phyloP scores from a whole-genome alignment of 2,329 filamentous ascomycete genomes.

The Stromatinia cepivora region DNA sequence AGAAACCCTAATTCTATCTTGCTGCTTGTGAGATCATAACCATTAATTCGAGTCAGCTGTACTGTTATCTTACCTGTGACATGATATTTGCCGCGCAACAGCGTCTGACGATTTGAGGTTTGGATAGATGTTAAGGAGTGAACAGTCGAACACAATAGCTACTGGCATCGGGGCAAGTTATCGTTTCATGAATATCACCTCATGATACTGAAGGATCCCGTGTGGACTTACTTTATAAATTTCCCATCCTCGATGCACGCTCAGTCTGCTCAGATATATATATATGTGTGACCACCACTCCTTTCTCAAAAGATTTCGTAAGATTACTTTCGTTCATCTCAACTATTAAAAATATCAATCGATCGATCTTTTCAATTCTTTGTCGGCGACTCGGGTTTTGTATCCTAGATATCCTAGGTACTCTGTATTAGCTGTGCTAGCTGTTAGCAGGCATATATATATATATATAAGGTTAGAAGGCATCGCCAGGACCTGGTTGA shows the following conservation, averaged over 20 bases:
- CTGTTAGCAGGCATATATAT: too few relatives aligned
- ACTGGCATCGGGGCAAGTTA: not conserved
- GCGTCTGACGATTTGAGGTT: not conserved
- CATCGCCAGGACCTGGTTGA: not conserved
- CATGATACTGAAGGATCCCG: not conserved
- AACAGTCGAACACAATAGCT: not conserved
- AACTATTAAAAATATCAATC: not conserved
- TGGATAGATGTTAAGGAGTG: not conserved
- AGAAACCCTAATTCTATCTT: constrained; percentile 8
- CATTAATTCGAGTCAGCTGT: not conserved
- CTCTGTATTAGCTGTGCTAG: too few relatives aligned
- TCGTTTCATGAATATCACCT: not conserved
- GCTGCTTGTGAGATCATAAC: not conserved
- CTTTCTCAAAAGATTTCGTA: not conserved
- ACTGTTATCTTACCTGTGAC: not conserved
- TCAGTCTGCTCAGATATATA: not conserved
- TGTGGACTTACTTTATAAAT: not conserved
- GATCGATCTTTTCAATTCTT: not conserved
- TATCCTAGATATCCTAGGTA: too few relatives aligned
- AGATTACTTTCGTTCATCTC: not conserved
- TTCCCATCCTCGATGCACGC: too few relatives aligned
- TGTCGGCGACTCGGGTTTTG: too few relatives aligned
- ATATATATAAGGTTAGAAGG: not conserved
- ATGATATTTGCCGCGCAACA: not conserved
- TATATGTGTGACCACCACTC: not conserved